A percentile compares a stretch with the other conserved stretches of the same genome.
phyloP scores from a whole-genome alignment of 2,329 filamentous ascomycete species.

The Penicillium sp. region DNA sequence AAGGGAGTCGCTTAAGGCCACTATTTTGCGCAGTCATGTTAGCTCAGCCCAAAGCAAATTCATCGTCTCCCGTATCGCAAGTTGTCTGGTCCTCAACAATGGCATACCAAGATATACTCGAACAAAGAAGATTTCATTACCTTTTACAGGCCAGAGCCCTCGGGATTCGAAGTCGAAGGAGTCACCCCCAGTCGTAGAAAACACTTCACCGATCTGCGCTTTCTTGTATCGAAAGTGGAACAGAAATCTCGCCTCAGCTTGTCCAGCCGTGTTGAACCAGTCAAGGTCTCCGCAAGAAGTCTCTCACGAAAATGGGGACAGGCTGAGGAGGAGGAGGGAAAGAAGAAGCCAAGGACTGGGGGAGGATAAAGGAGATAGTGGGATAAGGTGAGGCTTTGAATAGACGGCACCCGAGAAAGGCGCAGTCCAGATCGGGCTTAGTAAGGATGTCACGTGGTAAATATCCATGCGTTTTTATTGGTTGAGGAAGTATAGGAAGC shows the following conservation, averaged over 20 bases:
- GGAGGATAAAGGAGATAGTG: conserved; percentile 11
- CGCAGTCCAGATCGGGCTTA: conserved; percentile 4
- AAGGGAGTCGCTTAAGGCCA: conserved; percentile 27
- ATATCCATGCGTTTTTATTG: background rate
- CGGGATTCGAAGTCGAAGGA: conserved; percentile 10
- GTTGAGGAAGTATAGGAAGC: conserved; percentile 1
- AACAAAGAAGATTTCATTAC: conserved; percentile 27
- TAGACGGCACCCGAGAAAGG: conserved; percentile 2
- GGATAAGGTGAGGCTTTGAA: conserved; percentile 8
- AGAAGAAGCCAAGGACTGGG: conserved; percentile 18
- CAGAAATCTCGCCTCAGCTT: conserved; percentile 31
- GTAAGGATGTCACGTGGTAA: conserved; percentile 14
- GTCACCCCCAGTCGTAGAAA: conserved; percentile 23
- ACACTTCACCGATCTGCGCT: conserved; percentile 23
- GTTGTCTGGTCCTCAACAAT: background rate
- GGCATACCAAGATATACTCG: background rate
- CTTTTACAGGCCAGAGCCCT: conserved; percentile 28
- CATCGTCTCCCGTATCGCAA: background rate
- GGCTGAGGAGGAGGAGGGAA: conserved; percentile 21
- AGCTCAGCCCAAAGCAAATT: conserved; percentile 21
- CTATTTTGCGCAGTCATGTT: conserved; percentile 33
- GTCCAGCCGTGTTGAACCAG: conserved; percentile 40
- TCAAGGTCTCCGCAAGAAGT: conserved; percentile 39
- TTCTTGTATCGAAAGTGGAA: conserved; percentile 16
- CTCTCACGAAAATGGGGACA: conserved; percentile 35